Conservation (phyloP, 768 basidiomycete species). For the Russula foetens region DNA sequence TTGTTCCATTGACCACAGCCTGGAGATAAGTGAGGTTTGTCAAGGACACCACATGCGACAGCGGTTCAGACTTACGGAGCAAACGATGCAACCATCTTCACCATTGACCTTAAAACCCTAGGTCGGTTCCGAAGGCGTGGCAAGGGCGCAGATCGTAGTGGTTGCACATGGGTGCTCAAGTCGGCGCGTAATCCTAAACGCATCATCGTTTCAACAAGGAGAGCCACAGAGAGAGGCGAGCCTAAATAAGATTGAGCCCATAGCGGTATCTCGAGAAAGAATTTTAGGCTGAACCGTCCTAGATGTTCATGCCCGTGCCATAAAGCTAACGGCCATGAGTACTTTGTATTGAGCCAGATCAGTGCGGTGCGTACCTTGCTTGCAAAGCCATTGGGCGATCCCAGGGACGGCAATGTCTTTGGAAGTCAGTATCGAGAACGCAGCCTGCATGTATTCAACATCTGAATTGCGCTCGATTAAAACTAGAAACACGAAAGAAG, state of each 20-base stretch:
- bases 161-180: not conserved
- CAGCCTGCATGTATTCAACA: conserved; percentile 28
- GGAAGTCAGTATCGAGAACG: conserved; percentile 35
- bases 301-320: conserved; percentile 4
- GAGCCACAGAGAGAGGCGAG: conserved; percentile 6
- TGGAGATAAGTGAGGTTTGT: conserved; percentile 6
- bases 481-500: not conserved
- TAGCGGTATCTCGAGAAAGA: conserved; percentile 12
- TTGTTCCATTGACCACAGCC: conserved; percentile 31
- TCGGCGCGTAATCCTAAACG: conserved; percentile 8
- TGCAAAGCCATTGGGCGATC: conserved; percentile 35
- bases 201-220: conserved; percentile 8
- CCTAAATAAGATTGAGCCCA: conserved; percentile 10
- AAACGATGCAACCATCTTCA: conserved; percentile 10
- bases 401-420: conserved; percentile 27
- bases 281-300: conserved; percentile 6
- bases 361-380: conserved; percentile 30
- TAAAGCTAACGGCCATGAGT: conserved; percentile 11
- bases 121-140: conserved; percentile 8
- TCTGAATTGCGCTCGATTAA: conserved; percentile 30
- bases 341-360: not conserved
- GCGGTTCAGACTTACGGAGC: not conserved
- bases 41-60: not conserved
- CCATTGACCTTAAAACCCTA: not conserved
- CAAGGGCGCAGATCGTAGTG: not conserved